These are phyloP conservation scores for Yamadazyma sp. DNA, from an alignment of 805 yeast species.

Conservation along the genomic window DNA sequence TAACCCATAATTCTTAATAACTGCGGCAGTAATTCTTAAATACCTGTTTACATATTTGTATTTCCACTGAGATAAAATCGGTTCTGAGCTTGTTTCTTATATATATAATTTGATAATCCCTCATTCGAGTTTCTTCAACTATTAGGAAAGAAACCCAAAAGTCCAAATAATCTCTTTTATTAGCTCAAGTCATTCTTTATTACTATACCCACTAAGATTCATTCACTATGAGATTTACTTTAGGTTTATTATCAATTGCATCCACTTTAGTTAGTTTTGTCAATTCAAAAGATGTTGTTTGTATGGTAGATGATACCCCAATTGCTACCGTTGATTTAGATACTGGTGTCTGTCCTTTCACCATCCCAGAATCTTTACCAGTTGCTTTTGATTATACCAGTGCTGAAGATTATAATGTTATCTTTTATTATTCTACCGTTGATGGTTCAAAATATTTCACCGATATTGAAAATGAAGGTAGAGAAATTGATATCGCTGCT, in stretches of 20 bases:
- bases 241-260: constrained; percentile 9
- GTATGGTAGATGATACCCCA: constrained; percentile 30
- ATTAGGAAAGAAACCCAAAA: too few relatives aligned
- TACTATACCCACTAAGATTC: too few relatives aligned
- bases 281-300: constrained; percentile 31
- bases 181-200: constrained; percentile 8
- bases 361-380: constrained; percentile 26
- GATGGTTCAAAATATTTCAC: constrained; percentile 25
- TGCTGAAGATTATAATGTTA: constrained; percentile 28
- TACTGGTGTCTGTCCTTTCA: constrained; percentile 37
- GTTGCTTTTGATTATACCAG: constrained; percentile 23
- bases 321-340: constrained; percentile 38
- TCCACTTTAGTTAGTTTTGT: constrained; percentile 18
- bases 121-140: too few relatives aligned
- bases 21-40: too few relatives aligned
- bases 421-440: constrained; percentile 31
- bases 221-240: constrained; percentile 11
- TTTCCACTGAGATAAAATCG: too few relatives aligned
- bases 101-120: too few relatives aligned
- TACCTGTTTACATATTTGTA: too few relatives aligned
- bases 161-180: constrained; percentile 1
- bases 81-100: too few relatives aligned
- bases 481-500: constrained; percentile 32
- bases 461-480: constrained; percentile 33
- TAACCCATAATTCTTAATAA: too few relatives aligned